A percentile compares a stretch with the other conserved stretches of the same genome.
These are phyloP conservation scores for Tetrahymena malaccensis DNA, from an alignment of 73 alveolate genomes.

Conservation along the genomic window DNA sequence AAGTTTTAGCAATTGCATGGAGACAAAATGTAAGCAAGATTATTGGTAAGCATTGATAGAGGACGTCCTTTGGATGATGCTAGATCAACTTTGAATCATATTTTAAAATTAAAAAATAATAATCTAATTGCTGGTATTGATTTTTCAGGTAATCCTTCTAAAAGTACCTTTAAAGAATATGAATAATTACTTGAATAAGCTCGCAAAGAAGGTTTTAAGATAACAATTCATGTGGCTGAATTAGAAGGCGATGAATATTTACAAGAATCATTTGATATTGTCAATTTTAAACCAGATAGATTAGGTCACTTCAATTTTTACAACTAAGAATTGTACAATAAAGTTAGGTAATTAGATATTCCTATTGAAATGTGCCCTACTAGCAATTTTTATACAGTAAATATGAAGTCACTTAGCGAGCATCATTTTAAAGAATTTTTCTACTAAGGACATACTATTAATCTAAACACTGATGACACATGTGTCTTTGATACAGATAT, in stretches of 20 bases:
- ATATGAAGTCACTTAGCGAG: neutral
- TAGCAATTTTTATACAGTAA: conserved; percentile 52
- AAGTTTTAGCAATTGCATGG: conserved; percentile 1
- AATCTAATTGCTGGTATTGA: conserved; percentile 75
- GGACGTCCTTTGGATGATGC: conserved; percentile 63
- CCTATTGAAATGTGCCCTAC: conserved; percentile 78
- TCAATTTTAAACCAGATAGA: conserved; percentile 76
- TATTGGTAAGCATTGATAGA: conserved; percentile 69
- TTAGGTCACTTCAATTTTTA: conserved; percentile 72
- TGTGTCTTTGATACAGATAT: neutral
- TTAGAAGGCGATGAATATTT: conserved; percentile 14
- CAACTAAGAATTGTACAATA: conserved; percentile 27
- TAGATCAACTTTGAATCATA: conserved; percentile 51
- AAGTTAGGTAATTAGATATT: conserved; percentile 37
- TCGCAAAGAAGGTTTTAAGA: conserved; percentile 56
- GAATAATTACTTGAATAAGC: conserved; percentile 38
- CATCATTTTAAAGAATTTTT: neutral
- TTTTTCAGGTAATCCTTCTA: conserved; percentile 81
- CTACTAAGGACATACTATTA: neutral
- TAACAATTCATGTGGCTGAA: conserved; percentile 73
- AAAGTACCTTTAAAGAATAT: conserved; percentile 51
- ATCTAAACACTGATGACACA: neutral
- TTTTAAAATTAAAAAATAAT: conserved; percentile 43
- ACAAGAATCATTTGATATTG: conserved; percentile 57
- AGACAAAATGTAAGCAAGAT: conserved; percentile 50